phyloP scores from a whole-genome alignment of 768 basidiomycete genomes.

The Russula virescens region DNA sequence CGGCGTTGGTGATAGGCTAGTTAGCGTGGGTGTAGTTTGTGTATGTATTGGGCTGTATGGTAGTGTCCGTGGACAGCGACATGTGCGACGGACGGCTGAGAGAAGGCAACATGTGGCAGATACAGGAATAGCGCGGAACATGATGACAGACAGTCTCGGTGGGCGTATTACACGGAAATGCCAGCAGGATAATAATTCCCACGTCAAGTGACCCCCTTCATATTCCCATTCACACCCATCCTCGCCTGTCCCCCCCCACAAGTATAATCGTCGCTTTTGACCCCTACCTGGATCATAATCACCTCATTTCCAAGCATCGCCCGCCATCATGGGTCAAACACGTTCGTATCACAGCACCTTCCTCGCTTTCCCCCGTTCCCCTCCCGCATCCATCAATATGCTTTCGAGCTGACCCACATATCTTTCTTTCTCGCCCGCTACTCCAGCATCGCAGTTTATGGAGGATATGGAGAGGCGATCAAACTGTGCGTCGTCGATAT shows the following conservation, averaged over 20 bases:
- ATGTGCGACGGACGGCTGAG: too few relatives aligned
- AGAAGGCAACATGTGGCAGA: neutral
- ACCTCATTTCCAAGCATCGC: neutral
- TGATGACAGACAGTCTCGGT: too few relatives aligned
- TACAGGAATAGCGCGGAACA: neutral
- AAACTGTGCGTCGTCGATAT: conserved; percentile 68
- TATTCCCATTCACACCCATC: neutral
- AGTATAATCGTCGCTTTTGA: neutral
- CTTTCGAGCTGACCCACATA: neutral
- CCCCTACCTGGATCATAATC: neutral
- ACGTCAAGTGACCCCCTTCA: neutral
- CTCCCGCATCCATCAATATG: neutral
- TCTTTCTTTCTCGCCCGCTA: neutral
- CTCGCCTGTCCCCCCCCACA: neutral
- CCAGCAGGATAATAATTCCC: neutral
- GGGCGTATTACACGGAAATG: too few relatives aligned
- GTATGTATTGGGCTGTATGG: neutral
- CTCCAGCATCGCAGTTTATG: conserved; percentile 85
- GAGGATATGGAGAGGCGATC: conserved; percentile 96
- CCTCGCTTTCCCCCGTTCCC: too few relatives aligned
- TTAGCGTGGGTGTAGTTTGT: too few relatives aligned
- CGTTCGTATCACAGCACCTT: conserved; percentile 43
- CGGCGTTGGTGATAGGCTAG: too few relatives aligned
- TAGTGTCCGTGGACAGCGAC: neutral
- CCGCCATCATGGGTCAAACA: conserved; percentile 69